phyloP scores from a whole-genome alignment of 2,329 filamentous ascomycete species.

The Cercospora zeae-maydis region DNA sequence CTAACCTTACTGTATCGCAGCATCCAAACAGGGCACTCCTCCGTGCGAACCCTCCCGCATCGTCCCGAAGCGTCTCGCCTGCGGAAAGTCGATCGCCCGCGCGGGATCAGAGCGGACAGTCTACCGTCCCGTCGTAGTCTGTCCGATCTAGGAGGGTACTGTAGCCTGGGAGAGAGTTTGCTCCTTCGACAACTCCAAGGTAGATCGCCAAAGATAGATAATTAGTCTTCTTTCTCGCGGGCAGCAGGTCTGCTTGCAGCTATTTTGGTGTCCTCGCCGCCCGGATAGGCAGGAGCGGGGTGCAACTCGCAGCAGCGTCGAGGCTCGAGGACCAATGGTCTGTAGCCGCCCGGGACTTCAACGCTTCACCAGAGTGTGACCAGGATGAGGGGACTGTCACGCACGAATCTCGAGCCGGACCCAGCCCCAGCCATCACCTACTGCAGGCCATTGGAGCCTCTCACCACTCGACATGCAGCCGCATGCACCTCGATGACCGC shows the following conservation, averaged over 20 bases:
- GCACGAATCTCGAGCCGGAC: constrained; percentile 18
- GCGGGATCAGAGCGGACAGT: constrained; percentile 6
- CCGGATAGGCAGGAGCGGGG: constrained; percentile 12
- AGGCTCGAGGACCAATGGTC: constrained; percentile 16
- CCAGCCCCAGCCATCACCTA: constrained; percentile 10
- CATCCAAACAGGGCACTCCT: constrained; percentile 7
- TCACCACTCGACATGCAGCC: constrained; percentile 14
- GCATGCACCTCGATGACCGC: constrained; percentile 18
- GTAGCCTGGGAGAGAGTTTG: background rate
- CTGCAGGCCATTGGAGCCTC: constrained; percentile 17
- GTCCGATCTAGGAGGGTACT: too few relatives aligned
- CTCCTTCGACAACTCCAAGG: background rate
- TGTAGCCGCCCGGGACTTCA: constrained; percentile 19
- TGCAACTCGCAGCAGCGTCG: constrained; percentile 8
- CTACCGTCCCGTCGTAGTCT: background rate
- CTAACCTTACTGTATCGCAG: too few relatives aligned
- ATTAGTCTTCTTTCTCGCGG: constrained; percentile 5
- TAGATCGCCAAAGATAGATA: constrained; percentile 6
- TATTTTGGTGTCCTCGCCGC: constrained; percentile 13
- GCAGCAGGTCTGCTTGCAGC: background rate
- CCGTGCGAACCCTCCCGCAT: constrained; percentile 18
- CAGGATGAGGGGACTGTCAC: constrained; percentile 18
- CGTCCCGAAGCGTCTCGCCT: constrained; percentile 24
- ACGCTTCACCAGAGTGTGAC: constrained; percentile 19
- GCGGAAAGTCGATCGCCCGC: constrained; percentile 17